Evolutionary conservation across 257 asterid species (phyloP).

Genomic region (Datura wrightii): DNA sequence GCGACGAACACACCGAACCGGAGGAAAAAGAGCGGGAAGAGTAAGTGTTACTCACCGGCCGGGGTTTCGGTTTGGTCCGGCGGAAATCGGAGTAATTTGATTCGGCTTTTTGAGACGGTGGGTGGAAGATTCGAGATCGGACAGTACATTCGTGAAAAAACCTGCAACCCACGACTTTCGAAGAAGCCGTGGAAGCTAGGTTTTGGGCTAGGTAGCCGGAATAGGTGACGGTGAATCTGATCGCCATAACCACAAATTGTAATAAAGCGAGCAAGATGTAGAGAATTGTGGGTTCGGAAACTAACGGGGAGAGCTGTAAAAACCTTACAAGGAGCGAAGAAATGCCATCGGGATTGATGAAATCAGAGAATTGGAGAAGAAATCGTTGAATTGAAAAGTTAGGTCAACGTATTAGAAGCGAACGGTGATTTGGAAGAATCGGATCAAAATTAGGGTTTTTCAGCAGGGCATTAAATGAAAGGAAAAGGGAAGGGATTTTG

Average conservation of each 20-base stretch:
- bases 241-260: slow-evolving; percentile 68
- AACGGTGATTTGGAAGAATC: not conserved
- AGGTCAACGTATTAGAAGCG: slow-evolving; percentile 11
- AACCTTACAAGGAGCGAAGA: not conserved
- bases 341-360: slow-evolving; percentile 32
- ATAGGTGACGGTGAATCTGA: slow-evolving; percentile 74
- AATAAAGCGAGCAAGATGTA: slow-evolving; percentile 44
- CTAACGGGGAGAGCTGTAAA: slow-evolving; percentile 15
- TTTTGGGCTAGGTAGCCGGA: slow-evolving; percentile 80
- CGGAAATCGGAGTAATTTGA: slow-evolving; percentile 47
- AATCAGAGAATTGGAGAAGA: slow-evolving; percentile 25
- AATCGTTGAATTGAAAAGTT: slow-evolving; percentile 30
- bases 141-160: slow-evolving; percentile 59
- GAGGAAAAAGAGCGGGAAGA: slow-evolving; percentile 29
- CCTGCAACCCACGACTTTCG: slow-evolving; percentile 50
- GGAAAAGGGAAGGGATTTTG: not conserved
- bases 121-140: slow-evolving; percentile 49
- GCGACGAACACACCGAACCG: slow-evolving; percentile 49
- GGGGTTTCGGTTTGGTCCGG: slow-evolving; percentile 37
- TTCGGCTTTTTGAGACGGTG: slow-evolving; percentile 49
- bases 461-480: not conserved
- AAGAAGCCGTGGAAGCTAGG: slow-evolving; percentile 57
- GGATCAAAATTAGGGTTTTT: not conserved
- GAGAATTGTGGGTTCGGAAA: slow-evolving; percentile 39
- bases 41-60: slow-evolving; percentile 18